These are phyloP conservation scores for Chlorociboria aeruginascens DNA, from an alignment of 495 filamentous ascomycete species.

Conservation along the genomic window DNA sequence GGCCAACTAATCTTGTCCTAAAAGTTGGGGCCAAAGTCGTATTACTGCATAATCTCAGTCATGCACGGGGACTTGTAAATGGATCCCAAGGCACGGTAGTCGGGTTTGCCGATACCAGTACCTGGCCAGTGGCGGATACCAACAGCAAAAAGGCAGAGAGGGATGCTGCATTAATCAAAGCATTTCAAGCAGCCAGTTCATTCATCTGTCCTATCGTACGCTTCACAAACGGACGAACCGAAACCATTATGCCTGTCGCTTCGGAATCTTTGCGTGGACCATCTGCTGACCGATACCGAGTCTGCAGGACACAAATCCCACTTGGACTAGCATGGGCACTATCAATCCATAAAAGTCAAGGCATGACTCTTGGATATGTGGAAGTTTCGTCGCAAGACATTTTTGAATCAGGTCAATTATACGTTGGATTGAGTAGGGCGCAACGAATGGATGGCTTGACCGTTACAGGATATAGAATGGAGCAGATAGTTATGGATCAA, in stretches of 20 bases:
- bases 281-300: neutral
- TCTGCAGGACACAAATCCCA: conserved; percentile 32
- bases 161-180: neutral
- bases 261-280: conserved; percentile 2
- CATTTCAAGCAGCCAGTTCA: neutral
- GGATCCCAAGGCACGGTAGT: conserved; percentile 36
- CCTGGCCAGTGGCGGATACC: neutral
- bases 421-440: conserved; percentile 31
- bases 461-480: conserved; percentile 17
- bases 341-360: conserved; percentile 35
- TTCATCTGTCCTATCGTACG: conserved; percentile 22
- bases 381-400: conserved; percentile 24
- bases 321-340: conserved; percentile 33
- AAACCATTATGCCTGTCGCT: conserved; percentile 11
- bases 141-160: neutral
- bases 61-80: conserved; percentile 29
- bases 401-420: conserved; percentile 31
- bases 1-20: conserved; percentile 20
- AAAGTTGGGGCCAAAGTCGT: conserved; percentile 34
- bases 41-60: conserved; percentile 31
- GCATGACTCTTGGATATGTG: conserved; percentile 31
- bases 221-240: conserved; percentile 19
- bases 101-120: conserved; percentile 21
- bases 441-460: conserved; percentile 25
- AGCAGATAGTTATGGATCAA: conserved; percentile 8